phyloP scores from a whole-genome alignment of 2,329 filamentous ascomycete species.

The Phoma herbarum region DNA sequence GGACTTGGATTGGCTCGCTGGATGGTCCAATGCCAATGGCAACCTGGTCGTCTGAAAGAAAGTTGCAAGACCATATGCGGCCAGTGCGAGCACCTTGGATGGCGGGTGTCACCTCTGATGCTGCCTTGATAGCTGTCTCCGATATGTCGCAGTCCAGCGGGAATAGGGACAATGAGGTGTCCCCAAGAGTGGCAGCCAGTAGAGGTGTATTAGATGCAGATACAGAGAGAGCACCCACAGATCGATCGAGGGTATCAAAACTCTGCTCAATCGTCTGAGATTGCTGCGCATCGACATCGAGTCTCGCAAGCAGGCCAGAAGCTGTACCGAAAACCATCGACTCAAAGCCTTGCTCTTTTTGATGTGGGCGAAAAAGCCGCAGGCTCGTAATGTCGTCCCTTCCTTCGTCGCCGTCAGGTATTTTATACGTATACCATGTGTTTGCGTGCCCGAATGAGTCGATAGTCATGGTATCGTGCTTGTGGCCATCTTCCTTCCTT shows the following conservation, averaged over 20 bases:
- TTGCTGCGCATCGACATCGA: conserved; percentile 32
- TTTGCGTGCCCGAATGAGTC: conserved; percentile 48
- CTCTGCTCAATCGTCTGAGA: conserved; percentile 32
- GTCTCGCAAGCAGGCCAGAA: conserved; percentile 59
- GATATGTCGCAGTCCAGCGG: conserved; percentile 43
- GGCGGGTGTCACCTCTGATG: conserved; percentile 31
- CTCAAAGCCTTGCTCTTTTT: conserved; percentile 51
- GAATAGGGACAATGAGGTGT: conserved; percentile 57
- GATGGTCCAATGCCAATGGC: conserved; percentile 61
- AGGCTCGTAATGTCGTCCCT: conserved; percentile 68
- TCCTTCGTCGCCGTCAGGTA: conserved; percentile 60
- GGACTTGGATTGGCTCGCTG: conserved; percentile 59
- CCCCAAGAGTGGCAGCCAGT: conserved; percentile 62
- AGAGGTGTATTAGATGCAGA: conserved; percentile 53
- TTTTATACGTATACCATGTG: conserved; percentile 63
- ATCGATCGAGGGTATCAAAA: conserved; percentile 54
- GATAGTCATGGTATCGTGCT: conserved; percentile 35
- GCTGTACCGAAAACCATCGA: conserved; percentile 65
- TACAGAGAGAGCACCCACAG: conserved; percentile 60
- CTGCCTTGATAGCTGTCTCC: conserved; percentile 33
- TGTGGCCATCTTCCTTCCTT: conserved; percentile 16
- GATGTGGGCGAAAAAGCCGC: conserved; percentile 59
- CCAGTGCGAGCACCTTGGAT: conserved; percentile 26
- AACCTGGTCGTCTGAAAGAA: conserved; percentile 60
- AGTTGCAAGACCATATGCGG: conserved; percentile 61